These are phyloP conservation scores for Linderina pennispora DNA, from an alignment of 192 early-diverging fungal genomes.

Conservation along the genomic window DNA sequence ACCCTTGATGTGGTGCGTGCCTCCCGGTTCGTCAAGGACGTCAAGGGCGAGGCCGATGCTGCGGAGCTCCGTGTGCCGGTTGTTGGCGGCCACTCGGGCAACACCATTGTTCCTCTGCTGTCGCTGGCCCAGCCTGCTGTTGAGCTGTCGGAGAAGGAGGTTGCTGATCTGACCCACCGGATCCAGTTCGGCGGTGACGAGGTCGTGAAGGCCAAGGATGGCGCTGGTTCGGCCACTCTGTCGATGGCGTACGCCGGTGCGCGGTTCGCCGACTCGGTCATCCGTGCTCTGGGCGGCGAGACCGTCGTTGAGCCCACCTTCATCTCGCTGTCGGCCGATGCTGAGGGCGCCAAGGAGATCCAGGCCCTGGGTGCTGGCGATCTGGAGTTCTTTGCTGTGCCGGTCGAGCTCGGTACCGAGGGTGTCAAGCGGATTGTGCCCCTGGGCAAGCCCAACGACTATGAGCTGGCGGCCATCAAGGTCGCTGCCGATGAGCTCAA, in stretches of 20 bases:
- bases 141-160: conserved; percentile 72
- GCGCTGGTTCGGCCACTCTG: conserved; percentile 80
- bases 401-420: conserved; percentile 62
- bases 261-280: conserved; percentile 82
- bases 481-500: conserved; percentile 78
- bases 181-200: conserved; percentile 99
- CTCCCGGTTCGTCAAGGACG: conserved; percentile 79
- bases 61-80: conserved; percentile 69
- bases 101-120: conserved; percentile 91
- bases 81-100: conserved; percentile 92
- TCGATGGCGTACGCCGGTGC: conserved; percentile 85
- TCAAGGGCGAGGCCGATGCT: conserved; percentile 63
- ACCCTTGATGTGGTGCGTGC: conserved; percentile 93
- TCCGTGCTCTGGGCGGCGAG: conserved; percentile 65
- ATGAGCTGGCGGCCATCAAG: conserved; percentile 74
- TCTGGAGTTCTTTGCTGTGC: conserved; percentile 66
- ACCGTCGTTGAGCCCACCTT: conserved; percentile 85
- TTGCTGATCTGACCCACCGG: conserved; percentile 83
- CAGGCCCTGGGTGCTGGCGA: conserved; percentile 48
- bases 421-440: conserved; percentile 87
- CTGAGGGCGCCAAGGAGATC: conserved; percentile 42
- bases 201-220: conserved; percentile 97
- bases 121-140: conserved; percentile 60
- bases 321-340: conserved; percentile 46
- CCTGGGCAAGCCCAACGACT: conserved; percentile 56